These are phyloP conservation scores for Micractinium sp. DNA, from an alignment of 139 green algal genomes.

Conservation along the genomic window DNA sequence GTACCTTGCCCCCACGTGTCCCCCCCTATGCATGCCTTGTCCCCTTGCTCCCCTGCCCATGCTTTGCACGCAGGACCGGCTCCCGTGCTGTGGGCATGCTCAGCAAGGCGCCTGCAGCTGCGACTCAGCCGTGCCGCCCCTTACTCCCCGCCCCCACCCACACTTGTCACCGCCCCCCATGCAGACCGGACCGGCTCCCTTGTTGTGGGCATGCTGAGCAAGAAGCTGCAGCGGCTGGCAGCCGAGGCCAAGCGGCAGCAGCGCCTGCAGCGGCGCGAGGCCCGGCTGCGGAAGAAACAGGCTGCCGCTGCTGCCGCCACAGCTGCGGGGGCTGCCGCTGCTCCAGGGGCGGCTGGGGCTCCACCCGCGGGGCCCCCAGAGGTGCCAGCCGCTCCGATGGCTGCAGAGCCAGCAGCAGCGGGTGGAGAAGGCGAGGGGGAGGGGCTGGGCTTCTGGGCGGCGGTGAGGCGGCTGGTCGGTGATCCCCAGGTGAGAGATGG, in stretches of 20 bases:
- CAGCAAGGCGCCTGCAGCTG: too few relatives aligned
- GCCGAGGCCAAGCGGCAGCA: slow-evolving; percentile 7
- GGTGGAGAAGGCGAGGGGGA: background rate
- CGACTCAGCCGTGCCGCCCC: too few relatives aligned
- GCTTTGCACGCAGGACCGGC: too few relatives aligned
- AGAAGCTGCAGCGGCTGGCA: slow-evolving; percentile 39
- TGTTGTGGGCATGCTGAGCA: slow-evolving; percentile 29
- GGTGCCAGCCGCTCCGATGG: background rate
- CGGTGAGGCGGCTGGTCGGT: background rate
- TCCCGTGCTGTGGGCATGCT: too few relatives aligned
- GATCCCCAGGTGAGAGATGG: background rate
- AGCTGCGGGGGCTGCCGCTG: background rate
- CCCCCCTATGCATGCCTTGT: too few relatives aligned
- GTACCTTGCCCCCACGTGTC: too few relatives aligned
- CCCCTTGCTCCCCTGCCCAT: too few relatives aligned
- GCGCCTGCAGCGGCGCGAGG: background rate
- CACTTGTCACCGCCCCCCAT: background rate
- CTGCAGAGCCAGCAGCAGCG: background rate
- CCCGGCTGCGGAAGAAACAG: background rate
- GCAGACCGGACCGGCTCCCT: slow-evolving; percentile 26
- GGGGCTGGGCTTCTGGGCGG: background rate
- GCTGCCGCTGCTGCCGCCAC: background rate
- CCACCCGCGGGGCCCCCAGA: background rate
- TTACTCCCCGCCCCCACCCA: background rate
- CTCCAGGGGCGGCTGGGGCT: background rate